Conservation (phyloP, 306 rosid genomes). For the Lathyrus tuberosus region DNA sequence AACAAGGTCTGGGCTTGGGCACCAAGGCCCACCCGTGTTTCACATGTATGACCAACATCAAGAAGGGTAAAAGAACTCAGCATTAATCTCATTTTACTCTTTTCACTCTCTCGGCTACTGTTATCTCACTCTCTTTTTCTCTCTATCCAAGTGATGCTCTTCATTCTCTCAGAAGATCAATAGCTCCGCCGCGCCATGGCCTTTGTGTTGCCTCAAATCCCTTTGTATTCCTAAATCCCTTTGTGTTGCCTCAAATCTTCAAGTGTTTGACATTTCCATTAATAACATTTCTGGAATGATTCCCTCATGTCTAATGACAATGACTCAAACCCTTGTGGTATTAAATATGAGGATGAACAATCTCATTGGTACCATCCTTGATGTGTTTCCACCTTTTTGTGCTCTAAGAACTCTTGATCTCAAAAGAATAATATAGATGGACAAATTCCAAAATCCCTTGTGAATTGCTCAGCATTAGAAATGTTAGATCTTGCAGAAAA, state of each 20-base stretch:
- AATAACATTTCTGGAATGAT: slow-evolving; percentile 43
- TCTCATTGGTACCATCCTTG: slow-evolving; percentile 34
- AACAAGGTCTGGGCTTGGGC: too few species aligned
- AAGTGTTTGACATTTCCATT: slow-evolving; percentile 54
- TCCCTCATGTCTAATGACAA: slow-evolving; percentile 40
- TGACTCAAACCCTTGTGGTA: slow-evolving; percentile 35
- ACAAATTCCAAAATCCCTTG: slow-evolving; percentile 50
- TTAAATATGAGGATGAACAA: slow-evolving; percentile 43
- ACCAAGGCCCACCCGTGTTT: too few species aligned
- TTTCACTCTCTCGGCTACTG: too few species aligned
- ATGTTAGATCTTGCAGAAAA: slow-evolving; percentile 50
- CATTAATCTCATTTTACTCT: too few species aligned
- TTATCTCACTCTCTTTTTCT: too few species aligned
- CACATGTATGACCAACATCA: too few species aligned
- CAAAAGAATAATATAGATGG: slow-evolving; percentile 5
- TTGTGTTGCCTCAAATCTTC: slow-evolving; percentile 35
- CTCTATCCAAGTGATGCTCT: too few species aligned
- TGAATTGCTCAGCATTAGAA: slow-evolving; percentile 32
- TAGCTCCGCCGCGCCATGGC: too few species aligned
- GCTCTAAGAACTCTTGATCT: slow-evolving; percentile 36
- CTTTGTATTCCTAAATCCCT: too few species aligned
- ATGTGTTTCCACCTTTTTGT: slow-evolving; percentile 38
- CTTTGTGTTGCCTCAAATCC: too few species aligned
- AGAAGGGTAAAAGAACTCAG: too few species aligned
- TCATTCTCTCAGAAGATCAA: too few species aligned